Percentiles rank a stretch among this genome's conserved stretches.
Conservation (phyloP, 78 protist genomes). For the Pelomyxa schiedti region DNA sequence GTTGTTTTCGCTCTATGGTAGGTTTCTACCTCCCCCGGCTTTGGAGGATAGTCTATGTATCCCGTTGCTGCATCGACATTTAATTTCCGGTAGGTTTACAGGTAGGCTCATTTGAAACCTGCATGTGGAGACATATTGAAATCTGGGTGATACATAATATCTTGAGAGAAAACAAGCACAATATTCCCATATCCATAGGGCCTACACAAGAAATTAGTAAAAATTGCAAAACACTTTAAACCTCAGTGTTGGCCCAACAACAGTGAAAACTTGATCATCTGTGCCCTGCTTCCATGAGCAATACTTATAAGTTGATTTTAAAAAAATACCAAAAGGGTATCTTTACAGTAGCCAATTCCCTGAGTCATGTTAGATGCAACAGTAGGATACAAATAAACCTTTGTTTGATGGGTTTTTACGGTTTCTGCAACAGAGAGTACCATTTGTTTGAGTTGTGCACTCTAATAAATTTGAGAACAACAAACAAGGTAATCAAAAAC, state of each 20-base stretch:
- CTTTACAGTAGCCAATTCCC: background rate
- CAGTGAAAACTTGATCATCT: background rate
- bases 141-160: background rate
- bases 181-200: background rate
- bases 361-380: background rate
- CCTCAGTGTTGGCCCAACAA: no score
- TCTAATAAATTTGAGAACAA: no score
- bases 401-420: no score
- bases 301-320: background rate
- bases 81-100: background rate
- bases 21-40: no score
- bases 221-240: no score
- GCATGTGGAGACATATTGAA: background rate
- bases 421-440: no score
- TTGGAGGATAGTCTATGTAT: no score
- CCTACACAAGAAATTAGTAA: background rate
- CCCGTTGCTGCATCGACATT: background rate
- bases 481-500: no score
- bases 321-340: background rate
- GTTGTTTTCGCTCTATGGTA: background rate
- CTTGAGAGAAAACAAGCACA: background rate
- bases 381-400: no score
- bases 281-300: background rate
- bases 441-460: no score
- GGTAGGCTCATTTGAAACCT: background rate